Percentiles rank a stretch among this genome's conserved stretches.
Evolutionary conservation across 306 rosid species (phyloP).

Genomic region (Hippophae rhamnoides): DNA sequence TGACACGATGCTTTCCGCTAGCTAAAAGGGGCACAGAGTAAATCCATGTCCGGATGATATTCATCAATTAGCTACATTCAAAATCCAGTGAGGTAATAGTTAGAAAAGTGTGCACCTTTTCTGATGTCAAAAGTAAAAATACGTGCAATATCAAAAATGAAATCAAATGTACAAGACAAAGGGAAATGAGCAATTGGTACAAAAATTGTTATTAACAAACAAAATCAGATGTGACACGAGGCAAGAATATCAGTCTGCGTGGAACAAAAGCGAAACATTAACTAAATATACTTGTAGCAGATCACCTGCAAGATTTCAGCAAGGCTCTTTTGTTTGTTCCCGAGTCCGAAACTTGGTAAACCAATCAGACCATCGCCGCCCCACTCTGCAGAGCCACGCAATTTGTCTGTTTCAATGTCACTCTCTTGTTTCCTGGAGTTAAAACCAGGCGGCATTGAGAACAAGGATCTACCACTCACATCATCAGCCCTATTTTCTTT

Average conservation of each 20-base stretch:
- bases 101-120: not conserved
- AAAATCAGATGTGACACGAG: not conserved
- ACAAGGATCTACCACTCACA: slow-evolving; percentile 43
- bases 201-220: slow-evolving; percentile 1
- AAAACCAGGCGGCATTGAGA: slow-evolving; percentile 71
- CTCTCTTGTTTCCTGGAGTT: slow-evolving; percentile 47
- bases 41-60: too few relatives aligned
- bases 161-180: not conserved
- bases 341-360: slow-evolving; percentile 70
- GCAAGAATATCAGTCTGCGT: not conserved
- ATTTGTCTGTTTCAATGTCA: slow-evolving; percentile 43
- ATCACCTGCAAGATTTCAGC: slow-evolving; percentile 92
- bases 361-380: slow-evolving; percentile 83
- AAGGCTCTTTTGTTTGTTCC: slow-evolving; percentile 75
- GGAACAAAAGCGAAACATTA: not conserved
- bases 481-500: slow-evolving; percentile 41
- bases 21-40: too few relatives aligned
- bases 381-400: slow-evolving; percentile 62
- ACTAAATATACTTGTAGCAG: slow-evolving; percentile 13
- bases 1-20: too few relatives aligned
- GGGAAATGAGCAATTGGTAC: not conserved
- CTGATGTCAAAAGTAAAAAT: slow-evolving; percentile 5
- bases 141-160: not conserved
- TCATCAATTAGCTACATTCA: too few relatives aligned
- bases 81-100: not conserved